A percentile compares a stretch with the other conserved stretches of the same genome.
These are phyloP conservation scores for Trichoderma sp. DNA, from an alignment of 2,329 filamentous ascomycete species.

Conservation along the genomic window DNA sequence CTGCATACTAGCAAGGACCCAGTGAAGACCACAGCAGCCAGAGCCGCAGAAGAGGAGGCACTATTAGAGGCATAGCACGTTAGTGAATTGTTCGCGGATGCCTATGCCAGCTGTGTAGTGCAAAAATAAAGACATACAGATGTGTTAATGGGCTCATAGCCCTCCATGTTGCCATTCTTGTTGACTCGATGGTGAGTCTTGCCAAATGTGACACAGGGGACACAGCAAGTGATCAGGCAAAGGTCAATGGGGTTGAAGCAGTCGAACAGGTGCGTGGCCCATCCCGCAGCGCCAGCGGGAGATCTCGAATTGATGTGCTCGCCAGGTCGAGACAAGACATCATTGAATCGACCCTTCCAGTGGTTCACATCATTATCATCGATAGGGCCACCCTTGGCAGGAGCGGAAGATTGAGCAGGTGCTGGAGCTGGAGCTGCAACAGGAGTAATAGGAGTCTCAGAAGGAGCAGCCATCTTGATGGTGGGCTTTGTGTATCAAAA, in stretches of 20 bases:
- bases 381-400: slow-evolving; percentile 32
- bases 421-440: not conserved
- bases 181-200: slow-evolving; percentile 46
- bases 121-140: slow-evolving; percentile 35
- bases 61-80: slow-evolving; percentile 25
- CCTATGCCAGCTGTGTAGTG: not conserved
- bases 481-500: slow-evolving; percentile 10
- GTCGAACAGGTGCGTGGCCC: slow-evolving; percentile 41
- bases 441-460: not conserved
- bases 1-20: slow-evolving; percentile 44
- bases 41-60: slow-evolving; percentile 45
- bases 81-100: not conserved
- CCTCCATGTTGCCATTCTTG: slow-evolving; percentile 39
- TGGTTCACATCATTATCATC: slow-evolving; percentile 43
- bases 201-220: slow-evolving; percentile 48
- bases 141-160: slow-evolving; percentile 47
- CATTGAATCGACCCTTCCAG: slow-evolving; percentile 44
- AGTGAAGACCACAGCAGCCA: slow-evolving; percentile 39
- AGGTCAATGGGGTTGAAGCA: slow-evolving; percentile 45
- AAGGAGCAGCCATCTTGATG: slow-evolving; percentile 13
- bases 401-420: slow-evolving; percentile 14
- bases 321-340: slow-evolving; percentile 40
- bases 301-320: slow-evolving; percentile 44
- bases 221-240: slow-evolving; percentile 44
- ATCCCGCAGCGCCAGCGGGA: slow-evolving; percentile 36